Conservation (phyloP, 2,329 filamentous ascomycete genomes). For the Dichotomopilus funicola region DNA sequence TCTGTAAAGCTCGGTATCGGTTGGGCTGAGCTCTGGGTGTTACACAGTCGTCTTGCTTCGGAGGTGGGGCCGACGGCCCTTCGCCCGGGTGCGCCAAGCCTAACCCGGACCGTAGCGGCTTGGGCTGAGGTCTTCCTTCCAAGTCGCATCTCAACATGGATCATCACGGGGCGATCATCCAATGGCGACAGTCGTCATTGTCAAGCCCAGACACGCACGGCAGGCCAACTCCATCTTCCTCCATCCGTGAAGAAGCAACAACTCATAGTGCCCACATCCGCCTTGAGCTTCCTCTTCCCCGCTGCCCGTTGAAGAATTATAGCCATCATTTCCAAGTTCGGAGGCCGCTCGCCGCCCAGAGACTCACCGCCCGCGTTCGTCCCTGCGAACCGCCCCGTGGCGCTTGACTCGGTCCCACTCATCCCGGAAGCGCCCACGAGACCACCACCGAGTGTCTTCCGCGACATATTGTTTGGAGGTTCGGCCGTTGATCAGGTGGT, state of each 20-base stretch:
- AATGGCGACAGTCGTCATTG: slow-evolving; percentile 15
- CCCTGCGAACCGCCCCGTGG: slow-evolving; percentile 14
- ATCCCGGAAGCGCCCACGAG: slow-evolving; percentile 8
- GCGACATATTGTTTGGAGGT: background rate
- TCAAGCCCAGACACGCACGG: background rate
- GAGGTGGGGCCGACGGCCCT: too few relatives aligned
- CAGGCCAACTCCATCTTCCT: too few relatives aligned
- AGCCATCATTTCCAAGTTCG: background rate
- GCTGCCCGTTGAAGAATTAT: background rate
- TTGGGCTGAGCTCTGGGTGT: too few relatives aligned
- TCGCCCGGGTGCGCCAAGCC: background rate
- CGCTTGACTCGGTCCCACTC: slow-evolving; percentile 14
- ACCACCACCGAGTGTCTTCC: slow-evolving; percentile 11
- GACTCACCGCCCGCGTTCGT: slow-evolving; percentile 7
- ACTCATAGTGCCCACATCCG: background rate
- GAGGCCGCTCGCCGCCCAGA: background rate
- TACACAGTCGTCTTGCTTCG: too few relatives aligned
- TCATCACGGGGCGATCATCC: slow-evolving; percentile 3
- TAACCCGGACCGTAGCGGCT: background rate
- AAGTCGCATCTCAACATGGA: background rate
- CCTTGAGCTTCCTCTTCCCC: background rate
- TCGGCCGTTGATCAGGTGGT: background rate
- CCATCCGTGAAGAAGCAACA: background rate
- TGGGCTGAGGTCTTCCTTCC: background rate
- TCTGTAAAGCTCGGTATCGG: too few relatives aligned